Conservation (phyloP, 805 yeast species). For the Pichia membranifaciens region DNA sequence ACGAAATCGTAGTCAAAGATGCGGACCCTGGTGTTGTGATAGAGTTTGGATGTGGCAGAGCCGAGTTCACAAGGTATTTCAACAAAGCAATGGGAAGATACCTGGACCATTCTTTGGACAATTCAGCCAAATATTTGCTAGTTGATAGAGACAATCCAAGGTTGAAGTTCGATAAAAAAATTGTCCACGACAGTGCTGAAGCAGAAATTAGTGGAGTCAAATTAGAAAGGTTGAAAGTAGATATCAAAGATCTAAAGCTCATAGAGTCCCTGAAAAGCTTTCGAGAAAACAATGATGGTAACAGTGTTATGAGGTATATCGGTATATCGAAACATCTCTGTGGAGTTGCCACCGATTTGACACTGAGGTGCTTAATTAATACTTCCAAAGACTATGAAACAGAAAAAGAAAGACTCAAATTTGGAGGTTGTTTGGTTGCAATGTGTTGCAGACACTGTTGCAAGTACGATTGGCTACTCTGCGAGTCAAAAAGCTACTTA, state of each 20-base stretch:
- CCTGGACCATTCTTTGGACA: not conserved
- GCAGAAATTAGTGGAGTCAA: constrained; percentile 4
- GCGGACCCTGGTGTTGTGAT: constrained; percentile 34
- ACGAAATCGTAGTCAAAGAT: constrained; percentile 33
- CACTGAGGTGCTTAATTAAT: constrained; percentile 54
- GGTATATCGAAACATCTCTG: constrained; percentile 86
- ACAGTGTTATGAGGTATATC: constrained; percentile 27
- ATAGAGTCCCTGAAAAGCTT: constrained; percentile 37
- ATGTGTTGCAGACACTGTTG: constrained; percentile 93
- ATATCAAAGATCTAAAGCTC: constrained; percentile 69
- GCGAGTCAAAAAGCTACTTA: constrained; percentile 39
- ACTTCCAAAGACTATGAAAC: constrained; percentile 15
- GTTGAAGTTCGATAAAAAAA: constrained; percentile 70
- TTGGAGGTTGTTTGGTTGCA: constrained; percentile 67
- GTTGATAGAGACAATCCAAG: constrained; percentile 75
- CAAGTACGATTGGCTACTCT: constrained; percentile 48
- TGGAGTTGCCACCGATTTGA: constrained; percentile 90
- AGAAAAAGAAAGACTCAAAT: constrained; percentile 14
- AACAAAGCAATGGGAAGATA: constrained; percentile 28
- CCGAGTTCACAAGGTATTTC: constrained; percentile 69
- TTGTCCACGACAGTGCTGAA: constrained; percentile 46
- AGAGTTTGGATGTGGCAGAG: constrained; percentile 92
- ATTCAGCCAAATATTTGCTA: constrained; percentile 39
- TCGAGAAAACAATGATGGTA: not conserved
- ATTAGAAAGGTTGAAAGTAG: constrained; percentile 53